Conservation (phyloP, 257 asterid species). For the Capsicum pubescens region DNA sequence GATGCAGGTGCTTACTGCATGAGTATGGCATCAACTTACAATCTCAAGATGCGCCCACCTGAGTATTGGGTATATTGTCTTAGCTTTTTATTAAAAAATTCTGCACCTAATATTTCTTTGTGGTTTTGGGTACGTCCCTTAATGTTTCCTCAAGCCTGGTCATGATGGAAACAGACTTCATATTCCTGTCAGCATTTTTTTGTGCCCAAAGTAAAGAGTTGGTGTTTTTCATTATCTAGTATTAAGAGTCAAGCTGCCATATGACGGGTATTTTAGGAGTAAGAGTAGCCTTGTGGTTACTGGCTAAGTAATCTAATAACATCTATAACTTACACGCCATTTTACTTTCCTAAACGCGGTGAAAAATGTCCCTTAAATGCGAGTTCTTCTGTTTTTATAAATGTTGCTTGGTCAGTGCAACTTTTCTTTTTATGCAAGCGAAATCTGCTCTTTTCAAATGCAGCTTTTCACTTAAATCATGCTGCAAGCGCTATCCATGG, state of each 20-base stretch:
- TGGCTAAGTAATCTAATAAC: not conserved
- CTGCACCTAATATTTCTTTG: not conserved
- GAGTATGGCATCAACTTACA: constrained; percentile 99
- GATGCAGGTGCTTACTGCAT: constrained; percentile 99
- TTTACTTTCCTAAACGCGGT: not conserved
- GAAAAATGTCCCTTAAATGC: not conserved
- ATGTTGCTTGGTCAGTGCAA: not conserved
- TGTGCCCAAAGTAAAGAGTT: not conserved
- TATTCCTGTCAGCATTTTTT: not conserved
- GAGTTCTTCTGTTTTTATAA: not conserved
- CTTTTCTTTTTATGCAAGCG: not conserved
- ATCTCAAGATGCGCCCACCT: constrained; percentile 98
- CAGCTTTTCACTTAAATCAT: not conserved
- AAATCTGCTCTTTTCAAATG: not conserved
- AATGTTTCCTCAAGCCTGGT: not conserved
- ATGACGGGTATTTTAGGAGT: not conserved
- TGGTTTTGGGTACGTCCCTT: not conserved
- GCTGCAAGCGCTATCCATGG: not conserved
- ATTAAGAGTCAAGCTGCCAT: not conserved
- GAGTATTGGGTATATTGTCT: constrained; percentile 78
- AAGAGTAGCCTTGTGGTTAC: not conserved
- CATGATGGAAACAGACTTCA: not conserved
- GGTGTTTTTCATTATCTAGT: not conserved
- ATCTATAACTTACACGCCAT: not conserved
- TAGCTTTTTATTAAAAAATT: not conserved